Evolutionary conservation across 2,329 filamentous ascomycete species (phyloP), one percentile per base, ranked within the genome.

Genomic region (Claviceps fusiformis): DNA sequence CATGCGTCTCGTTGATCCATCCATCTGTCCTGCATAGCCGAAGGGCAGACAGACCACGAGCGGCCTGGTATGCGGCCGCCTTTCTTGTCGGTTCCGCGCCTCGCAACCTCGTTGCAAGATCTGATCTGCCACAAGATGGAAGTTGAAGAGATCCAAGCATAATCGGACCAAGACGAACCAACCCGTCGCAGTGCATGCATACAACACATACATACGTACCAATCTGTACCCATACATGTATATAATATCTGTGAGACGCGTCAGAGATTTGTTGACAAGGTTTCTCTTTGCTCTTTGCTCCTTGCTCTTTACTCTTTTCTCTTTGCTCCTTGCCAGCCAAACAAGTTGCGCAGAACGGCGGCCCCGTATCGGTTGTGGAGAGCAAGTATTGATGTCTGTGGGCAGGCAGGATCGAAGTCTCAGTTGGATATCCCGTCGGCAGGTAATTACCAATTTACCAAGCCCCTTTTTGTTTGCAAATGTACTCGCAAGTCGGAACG

Each of bases 11-110:
- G 37, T 49, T 55, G 27, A 31, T 29, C 46, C 52, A 45, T 31
- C 46, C 13, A 33, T 24, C 50, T 39, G 46, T 47, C 39, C 29
- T 50, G 54, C 54, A 50, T 56, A 50, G 39, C 51, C 50, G 54
- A 53, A 47, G n/a, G 43, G 29, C 44, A 50, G 39, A 41, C 50
- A 6, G 31, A 35, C 47, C 31, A 41, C 37, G 45, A 17, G 37
- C 51, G 35, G 54, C 54, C 37, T 50, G 37, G 33, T 53, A 43
- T 50, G 54, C 37, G 45, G 46, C 44, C 51, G n/a, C 19, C 33
- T 29, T 41, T 45, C 33, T 53, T 46, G 19, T 35, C 33, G 19
- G 24, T 35, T 43, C 9, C 15, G 27, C 52, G 17, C 53, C 29
- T 50, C 24, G 24, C 24, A 24, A 24, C 2, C 24, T 24, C 29